phyloP scores from a whole-genome alignment of 2,329 filamentous ascomycete genomes.

The Rhytidhysteron rufulum region DNA sequence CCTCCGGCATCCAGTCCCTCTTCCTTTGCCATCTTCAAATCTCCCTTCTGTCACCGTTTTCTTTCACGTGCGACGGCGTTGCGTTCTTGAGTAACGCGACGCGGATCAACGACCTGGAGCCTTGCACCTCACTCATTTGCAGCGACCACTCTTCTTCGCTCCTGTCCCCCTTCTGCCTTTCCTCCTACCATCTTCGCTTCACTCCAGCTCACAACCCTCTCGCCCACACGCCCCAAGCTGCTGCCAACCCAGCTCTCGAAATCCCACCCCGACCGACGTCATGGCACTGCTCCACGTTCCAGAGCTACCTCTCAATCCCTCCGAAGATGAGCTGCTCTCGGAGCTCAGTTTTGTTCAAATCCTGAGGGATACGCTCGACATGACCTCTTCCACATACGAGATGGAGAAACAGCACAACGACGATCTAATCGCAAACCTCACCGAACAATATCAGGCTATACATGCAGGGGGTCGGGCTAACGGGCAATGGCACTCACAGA shows the following conservation, averaged over 20 bases:
- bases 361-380: slow-evolving; percentile 5
- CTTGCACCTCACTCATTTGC: neutral
- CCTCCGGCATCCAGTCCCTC: neutral
- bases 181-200: too few species aligned
- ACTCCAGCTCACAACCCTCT: neutral
- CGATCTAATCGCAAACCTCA: neutral
- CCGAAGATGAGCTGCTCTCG: neutral
- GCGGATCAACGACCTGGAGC: neutral
- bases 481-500: too few species aligned
- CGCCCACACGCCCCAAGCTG: too few species aligned
- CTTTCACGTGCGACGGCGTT: neutral
- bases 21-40: neutral
- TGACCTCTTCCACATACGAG: slow-evolving; percentile 2
- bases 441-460: too few species aligned
- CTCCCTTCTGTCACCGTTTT: neutral
- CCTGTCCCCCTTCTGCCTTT: too few species aligned
- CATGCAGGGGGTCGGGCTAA: too few species aligned
- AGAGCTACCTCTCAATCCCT: neutral
- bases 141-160: too few species aligned
- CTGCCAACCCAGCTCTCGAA: too few species aligned
- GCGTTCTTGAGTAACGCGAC: neutral
- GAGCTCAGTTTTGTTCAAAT: slow-evolving; percentile 6
- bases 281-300: neutral
- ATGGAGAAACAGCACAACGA: slow-evolving; percentile 23
- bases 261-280: too few species aligned